These are phyloP conservation scores for Herpetomonas samuelpessoai DNA, from an alignment of 208 protist genomes.

Conservation along the genomic window DNA sequence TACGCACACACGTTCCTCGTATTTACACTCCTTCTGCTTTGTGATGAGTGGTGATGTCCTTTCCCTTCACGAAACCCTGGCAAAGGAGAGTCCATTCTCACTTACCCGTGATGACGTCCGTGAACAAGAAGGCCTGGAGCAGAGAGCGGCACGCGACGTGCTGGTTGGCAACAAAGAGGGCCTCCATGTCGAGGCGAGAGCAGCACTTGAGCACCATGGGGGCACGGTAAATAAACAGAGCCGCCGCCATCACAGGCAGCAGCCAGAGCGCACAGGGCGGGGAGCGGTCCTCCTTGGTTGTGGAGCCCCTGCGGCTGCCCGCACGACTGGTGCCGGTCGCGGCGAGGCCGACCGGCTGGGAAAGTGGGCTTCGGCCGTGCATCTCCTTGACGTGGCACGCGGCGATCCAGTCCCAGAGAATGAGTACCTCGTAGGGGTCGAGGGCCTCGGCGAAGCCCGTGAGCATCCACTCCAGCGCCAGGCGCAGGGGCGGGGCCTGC, in stretches of 20 bases:
- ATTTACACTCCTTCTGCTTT: too few relatives aligned
- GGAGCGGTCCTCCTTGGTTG: conserved; percentile 7
- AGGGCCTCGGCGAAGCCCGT: conserved; percentile 78
- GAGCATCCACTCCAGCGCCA: conserved; percentile 81
- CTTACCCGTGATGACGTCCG: neutral
- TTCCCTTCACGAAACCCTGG: too few relatives aligned
- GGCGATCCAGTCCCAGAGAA: conserved; percentile 81
- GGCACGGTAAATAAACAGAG: conserved; percentile 76
- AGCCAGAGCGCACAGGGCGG: conserved; percentile 73
- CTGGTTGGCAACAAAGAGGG: conserved; percentile 58
- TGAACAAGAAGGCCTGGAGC: conserved; percentile 72
- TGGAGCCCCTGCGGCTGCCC: neutral
- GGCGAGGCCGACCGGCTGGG: conserved; percentile 27
- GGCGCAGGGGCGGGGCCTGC: conserved; percentile 49
- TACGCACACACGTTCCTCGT: too few relatives aligned
- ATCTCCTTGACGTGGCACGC: conserved; percentile 77
- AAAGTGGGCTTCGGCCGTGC: conserved; percentile 38
- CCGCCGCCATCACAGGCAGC: conserved; percentile 71
- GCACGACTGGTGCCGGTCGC: neutral
- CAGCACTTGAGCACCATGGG: conserved; percentile 64
- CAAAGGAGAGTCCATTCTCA: too few relatives aligned
- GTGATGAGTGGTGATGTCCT: too few relatives aligned
- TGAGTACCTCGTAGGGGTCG: conserved; percentile 66
- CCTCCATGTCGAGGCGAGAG: conserved; percentile 47
- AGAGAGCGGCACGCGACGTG: conserved; percentile 56